Evolutionary conservation across 1,284 basidiomycete species (phyloP), one percentile per base, ranked within the genome.

Genomic region (Mycena citricolor): DNA sequence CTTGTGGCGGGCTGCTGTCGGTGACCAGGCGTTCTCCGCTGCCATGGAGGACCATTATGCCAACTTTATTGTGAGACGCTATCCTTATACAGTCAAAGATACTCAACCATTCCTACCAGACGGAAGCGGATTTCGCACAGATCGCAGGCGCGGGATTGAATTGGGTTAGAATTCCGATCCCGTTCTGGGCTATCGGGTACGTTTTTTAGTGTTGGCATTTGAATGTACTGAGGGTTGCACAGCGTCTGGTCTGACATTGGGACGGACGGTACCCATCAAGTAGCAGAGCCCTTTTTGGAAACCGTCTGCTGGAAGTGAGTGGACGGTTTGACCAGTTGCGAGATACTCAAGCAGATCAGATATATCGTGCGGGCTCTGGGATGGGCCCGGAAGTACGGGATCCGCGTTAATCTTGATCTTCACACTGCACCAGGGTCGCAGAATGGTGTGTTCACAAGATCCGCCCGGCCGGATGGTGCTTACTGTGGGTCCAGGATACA

Each of bases 71-170:
- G 87, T 90, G 42, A 45, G 79, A 54, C 26, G 26, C 19, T 54
- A 65, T 21, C 13, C 8, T 7, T 14, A 24, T 17, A 35, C 62
- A 59, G 60, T 10, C 62, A 20, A 23, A 17, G 14, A n/a, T 17
- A 21, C 16, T 25, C 33, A 13, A 55, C 10, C 49, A 46, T 39
- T 17, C 20, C 42, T 38, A 31, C 32, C 59, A 90, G 82, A 97
- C 93, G 35, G 94, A 97, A 64, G 66, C 86, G 63, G 94, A 97
- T 61, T 94, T 98, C 59, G 90, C 89, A n/a, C 74, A 90, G 57
- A 95, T 97, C 54, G 92, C 92, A 24, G 84, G 74, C 7, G 94
- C 93, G 8, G 93, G 94, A 17, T 72, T 97, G 44, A 91, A 91
- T 65, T 93, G 85, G 75, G 69, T 94, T 49, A 82, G 91, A n/a